Conservation (phyloP, 2,329 filamentous ascomycete species). For the Aspergillus texensis region DNA sequence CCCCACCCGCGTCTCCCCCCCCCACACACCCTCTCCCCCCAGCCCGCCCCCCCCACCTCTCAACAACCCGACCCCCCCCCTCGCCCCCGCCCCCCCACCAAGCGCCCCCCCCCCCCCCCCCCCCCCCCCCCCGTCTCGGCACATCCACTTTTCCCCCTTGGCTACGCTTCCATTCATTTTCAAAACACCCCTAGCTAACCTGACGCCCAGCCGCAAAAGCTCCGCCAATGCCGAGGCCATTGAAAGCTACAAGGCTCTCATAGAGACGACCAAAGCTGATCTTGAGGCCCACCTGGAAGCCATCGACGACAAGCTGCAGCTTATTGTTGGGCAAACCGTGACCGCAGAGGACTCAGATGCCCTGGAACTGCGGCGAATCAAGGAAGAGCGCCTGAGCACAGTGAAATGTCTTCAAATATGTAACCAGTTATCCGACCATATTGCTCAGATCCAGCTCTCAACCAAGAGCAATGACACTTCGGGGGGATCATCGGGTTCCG, state of each 20-base stretch:
- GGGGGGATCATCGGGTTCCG: not conserved
- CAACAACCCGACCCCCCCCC: too few relatives aligned
- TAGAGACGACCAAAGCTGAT: not conserved
- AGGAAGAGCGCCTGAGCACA: not conserved
- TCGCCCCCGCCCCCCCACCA: too few relatives aligned
- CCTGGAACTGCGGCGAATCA: not conserved
- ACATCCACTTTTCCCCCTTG: too few relatives aligned
- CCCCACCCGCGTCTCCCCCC: too few relatives aligned
- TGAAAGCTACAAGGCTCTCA: not conserved
- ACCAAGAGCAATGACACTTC: not conserved
- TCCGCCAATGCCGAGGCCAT: not conserved
- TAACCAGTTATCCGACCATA: not conserved
- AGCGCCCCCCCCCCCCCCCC: too few relatives aligned
- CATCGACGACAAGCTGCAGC: not conserved
- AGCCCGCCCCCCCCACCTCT: too few relatives aligned
- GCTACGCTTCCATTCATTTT: too few relatives aligned
- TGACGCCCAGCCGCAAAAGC: not conserved
- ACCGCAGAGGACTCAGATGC: not conserved
- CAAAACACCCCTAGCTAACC: not conserved
- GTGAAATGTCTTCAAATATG: not conserved
- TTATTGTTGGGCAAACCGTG: not conserved
- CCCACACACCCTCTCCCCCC: too few relatives aligned
- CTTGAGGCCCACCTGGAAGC: not conserved
- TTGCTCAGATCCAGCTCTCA: not conserved
- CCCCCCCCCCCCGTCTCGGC: too few relatives aligned